A percentile compares a stretch with the other conserved stretches of the same genome.
These are phyloP conservation scores for Syncephalastrum monosporum DNA, from an alignment of 371 early-diverging fungal genomes.

Conservation along the genomic window DNA sequence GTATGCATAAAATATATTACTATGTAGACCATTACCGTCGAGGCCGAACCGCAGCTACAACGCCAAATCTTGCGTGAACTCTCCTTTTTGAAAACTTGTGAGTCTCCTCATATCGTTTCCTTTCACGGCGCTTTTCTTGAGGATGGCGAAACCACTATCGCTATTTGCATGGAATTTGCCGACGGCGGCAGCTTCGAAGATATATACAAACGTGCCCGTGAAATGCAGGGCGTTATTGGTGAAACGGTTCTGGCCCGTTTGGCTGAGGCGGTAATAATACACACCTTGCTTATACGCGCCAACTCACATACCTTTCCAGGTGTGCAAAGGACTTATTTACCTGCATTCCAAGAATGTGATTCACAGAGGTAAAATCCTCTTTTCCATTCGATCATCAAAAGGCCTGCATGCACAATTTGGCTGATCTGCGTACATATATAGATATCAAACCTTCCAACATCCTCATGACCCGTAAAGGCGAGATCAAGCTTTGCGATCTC, in stretches of 20 bases:
- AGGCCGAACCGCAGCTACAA: conserved; percentile 68
- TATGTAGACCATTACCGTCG: conserved; percentile 62
- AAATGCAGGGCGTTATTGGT: conserved; percentile 66
- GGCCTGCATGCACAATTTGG: neutral
- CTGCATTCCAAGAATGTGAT: conserved; percentile 79
- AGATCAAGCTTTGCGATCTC: conserved; percentile 96
- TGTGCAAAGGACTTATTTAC: conserved; percentile 78
- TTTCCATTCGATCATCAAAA: neutral
- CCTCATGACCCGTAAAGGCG: conserved; percentile 78
- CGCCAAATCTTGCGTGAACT: conserved; percentile 91
- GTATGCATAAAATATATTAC: too few relatives aligned
- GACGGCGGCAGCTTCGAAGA: conserved; percentile 82
- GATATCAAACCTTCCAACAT: conserved; percentile 95
- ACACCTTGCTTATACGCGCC: neutral
- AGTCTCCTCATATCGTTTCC: conserved; percentile 89
- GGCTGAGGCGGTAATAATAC: conserved; percentile 64
- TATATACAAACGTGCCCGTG: conserved; percentile 71
- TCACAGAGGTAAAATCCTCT: conserved; percentile 63
- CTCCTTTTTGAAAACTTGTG: conserved; percentile 82
- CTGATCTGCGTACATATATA: neutral
- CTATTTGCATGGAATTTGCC: conserved; percentile 95
- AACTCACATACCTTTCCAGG: conserved; percentile 25
- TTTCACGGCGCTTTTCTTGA: conserved; percentile 94
- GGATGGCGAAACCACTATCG: conserved; percentile 82
- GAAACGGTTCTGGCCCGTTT: conserved; percentile 81